phyloP scores from a whole-genome alignment of 768 basidiomycete genomes.

The Termitomyces sp. region DNA sequence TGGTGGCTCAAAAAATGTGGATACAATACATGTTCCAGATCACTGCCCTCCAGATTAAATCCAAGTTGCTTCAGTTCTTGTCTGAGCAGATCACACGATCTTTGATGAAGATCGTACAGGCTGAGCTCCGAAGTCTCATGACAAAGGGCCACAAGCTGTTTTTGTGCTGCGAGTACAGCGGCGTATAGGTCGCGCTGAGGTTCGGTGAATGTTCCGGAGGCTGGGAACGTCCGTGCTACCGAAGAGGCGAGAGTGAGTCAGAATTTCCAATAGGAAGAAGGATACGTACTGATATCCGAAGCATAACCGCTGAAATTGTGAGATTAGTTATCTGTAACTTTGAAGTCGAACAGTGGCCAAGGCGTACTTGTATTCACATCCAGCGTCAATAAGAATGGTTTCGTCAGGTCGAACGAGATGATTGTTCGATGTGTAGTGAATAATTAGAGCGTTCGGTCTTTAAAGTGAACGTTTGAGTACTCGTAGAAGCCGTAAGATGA shows the following conservation, averaged over 20 bases:
- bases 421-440: slow-evolving; percentile 94
- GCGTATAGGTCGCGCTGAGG: slow-evolving; percentile 84
- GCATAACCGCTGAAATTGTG: slow-evolving; percentile 73
- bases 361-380: slow-evolving; percentile 83
- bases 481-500: not conserved
- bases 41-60: slow-evolving; percentile 51
- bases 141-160: slow-evolving; percentile 57
- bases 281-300: slow-evolving; percentile 81
- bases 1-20: slow-evolving; percentile 93
- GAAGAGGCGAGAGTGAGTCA: slow-evolving; percentile 2
- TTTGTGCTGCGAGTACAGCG: slow-evolving; percentile 70
- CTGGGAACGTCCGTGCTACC: slow-evolving; percentile 83
- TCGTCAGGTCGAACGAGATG: slow-evolving; percentile 67
- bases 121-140: slow-evolving; percentile 50
- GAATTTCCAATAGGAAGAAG: not conserved
- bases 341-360: not conserved
- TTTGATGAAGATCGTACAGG: slow-evolving; percentile 73
- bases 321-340: not conserved
- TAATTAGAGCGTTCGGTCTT: slow-evolving; percentile 83
- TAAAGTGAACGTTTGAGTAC: not conserved
- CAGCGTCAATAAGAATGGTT: slow-evolving; percentile 83
- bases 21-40: slow-evolving; percentile 75
- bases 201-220: slow-evolving; percentile 69
- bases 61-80: slow-evolving; percentile 76
- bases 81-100: slow-evolving; percentile 61